A percentile compares a stretch with the other conserved stretches of the same genome.
These are phyloP conservation scores for Xylaria sp. DNA, from an alignment of 2,329 filamentous ascomycete genomes.

Conservation along the genomic window DNA sequence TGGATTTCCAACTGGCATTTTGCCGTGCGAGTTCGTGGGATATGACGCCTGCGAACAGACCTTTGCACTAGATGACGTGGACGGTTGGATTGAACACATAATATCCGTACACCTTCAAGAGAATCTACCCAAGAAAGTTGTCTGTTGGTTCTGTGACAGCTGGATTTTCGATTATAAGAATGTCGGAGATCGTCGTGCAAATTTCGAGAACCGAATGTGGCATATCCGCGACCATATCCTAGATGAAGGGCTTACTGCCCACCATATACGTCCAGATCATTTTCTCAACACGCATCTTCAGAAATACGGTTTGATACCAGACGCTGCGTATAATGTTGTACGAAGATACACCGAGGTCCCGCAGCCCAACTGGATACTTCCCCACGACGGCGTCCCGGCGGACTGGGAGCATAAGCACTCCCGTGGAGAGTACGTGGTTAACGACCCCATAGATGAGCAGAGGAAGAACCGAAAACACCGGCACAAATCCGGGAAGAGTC, in stretches of 20 bases:
- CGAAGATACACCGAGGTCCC: constrained; percentile 32
- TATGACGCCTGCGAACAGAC: constrained; percentile 50
- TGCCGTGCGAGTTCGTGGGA: constrained; percentile 59
- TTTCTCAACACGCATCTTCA: constrained; percentile 81
- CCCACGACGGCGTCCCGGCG: neutral
- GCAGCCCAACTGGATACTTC: neutral
- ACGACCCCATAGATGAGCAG: neutral
- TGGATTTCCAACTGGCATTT: constrained; percentile 17
- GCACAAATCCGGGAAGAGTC: constrained; percentile 7
- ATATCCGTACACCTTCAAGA: constrained; percentile 49
- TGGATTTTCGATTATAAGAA: constrained; percentile 45
- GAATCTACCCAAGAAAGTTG: constrained; percentile 49
- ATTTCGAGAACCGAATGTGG: constrained; percentile 56
- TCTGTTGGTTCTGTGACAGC: constrained; percentile 63
- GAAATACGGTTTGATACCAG: constrained; percentile 26
- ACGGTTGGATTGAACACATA: constrained; percentile 60
- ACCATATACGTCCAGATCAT: constrained; percentile 82
- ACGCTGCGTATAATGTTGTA: neutral
- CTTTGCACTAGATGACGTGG: constrained; percentile 53
- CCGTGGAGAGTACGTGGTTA: neutral
- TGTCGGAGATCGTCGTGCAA: constrained; percentile 30
- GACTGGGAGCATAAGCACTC: neutral
- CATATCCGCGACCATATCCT: constrained; percentile 61
- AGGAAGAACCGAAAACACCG: constrained; percentile 4
- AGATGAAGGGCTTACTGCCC: constrained; percentile 36